These are phyloP conservation scores for Lathyrus oleraceus DNA, from an alignment of 306 rosid genomes.

Conservation along the genomic window DNA sequence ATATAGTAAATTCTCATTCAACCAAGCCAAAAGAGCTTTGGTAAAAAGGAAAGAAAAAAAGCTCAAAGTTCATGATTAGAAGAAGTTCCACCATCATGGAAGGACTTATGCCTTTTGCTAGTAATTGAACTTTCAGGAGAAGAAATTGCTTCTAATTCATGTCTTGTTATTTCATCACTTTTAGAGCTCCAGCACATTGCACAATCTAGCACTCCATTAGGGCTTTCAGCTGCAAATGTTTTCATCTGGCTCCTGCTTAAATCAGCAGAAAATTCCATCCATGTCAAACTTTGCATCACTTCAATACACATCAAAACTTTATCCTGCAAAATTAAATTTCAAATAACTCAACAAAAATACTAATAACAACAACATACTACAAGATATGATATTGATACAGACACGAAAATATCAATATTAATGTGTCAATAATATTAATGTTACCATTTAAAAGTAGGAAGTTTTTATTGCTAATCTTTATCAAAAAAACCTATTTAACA, in stretches of 20 bases:
- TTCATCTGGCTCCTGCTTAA: constrained; percentile 32
- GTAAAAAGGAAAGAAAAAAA: constrained; percentile 33
- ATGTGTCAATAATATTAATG: no score
- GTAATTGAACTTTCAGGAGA: constrained; percentile 41
- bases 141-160: constrained; percentile 53
- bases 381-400: background rate
- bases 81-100: constrained; percentile 29
- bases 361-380: no score
- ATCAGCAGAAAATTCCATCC: constrained; percentile 39
- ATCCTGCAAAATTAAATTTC: constrained; percentile 73
- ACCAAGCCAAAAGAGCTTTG: constrained; percentile 54
- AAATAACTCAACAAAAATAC: no score
- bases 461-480: no score
- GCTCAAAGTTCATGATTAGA: constrained; percentile 52
- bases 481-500: no score
- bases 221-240: constrained; percentile 55
- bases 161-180: constrained; percentile 54
- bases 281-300: constrained; percentile 50
- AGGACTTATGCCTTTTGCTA: constrained; percentile 45
- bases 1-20: constrained; percentile 60
- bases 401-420: background rate
- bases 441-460: no score
- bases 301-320: constrained; percentile 71
- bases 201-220: constrained; percentile 63
- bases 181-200: constrained; percentile 54